A percentile compares a stretch with the other conserved stretches of the same genome.
Conservation (phyloP, 2,329 filamentous ascomycete species). For the Penicillium psychrosexuale region DNA sequence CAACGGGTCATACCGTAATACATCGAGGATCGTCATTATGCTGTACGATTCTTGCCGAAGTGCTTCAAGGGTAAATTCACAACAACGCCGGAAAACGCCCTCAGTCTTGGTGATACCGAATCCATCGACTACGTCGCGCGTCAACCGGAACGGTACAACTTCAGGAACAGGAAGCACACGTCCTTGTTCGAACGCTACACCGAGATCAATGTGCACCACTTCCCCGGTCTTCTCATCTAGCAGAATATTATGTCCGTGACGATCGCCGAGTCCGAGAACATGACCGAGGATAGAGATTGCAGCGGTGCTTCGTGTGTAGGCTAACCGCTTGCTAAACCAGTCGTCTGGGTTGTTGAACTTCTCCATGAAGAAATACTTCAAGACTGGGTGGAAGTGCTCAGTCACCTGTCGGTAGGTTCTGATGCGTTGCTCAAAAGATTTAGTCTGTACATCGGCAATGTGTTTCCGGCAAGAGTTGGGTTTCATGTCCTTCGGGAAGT, state of each 20-base stretch:
- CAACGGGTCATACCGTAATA: constrained; percentile 94
- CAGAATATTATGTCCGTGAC: constrained; percentile 95
- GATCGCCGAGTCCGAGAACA: constrained; percentile 85
- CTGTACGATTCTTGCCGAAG: constrained; percentile 92
- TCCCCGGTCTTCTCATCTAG: constrained; percentile 87
- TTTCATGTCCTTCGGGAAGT: constrained; percentile 81
- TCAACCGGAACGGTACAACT: constrained; percentile 90
- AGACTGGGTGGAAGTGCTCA: constrained; percentile 82
- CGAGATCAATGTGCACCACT: constrained; percentile 93
- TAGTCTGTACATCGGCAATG: constrained; percentile 69
- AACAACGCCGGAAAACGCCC: constrained; percentile 94
- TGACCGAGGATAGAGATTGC: constrained; percentile 94
- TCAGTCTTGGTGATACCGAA: constrained; percentile 96
- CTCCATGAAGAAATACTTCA: constrained; percentile 97
- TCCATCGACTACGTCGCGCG: constrained; percentile 89
- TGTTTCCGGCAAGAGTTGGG: constrained; percentile 72
- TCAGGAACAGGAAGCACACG: constrained; percentile 93
- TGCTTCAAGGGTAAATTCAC: constrained; percentile 94
- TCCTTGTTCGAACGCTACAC: constrained; percentile 94
- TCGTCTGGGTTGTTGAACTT: constrained; percentile 90
- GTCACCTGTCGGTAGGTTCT: constrained; percentile 73
- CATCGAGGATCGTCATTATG: constrained; percentile 98
- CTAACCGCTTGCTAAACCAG: constrained; percentile 86
- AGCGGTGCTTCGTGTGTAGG: constrained; percentile 89
- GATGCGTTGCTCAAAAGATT: constrained; percentile 67